Percentiles rank a stretch among this genome's conserved stretches.
Conservation (phyloP, 768 basidiomycete species). For the Lentinula detonsa region DNA sequence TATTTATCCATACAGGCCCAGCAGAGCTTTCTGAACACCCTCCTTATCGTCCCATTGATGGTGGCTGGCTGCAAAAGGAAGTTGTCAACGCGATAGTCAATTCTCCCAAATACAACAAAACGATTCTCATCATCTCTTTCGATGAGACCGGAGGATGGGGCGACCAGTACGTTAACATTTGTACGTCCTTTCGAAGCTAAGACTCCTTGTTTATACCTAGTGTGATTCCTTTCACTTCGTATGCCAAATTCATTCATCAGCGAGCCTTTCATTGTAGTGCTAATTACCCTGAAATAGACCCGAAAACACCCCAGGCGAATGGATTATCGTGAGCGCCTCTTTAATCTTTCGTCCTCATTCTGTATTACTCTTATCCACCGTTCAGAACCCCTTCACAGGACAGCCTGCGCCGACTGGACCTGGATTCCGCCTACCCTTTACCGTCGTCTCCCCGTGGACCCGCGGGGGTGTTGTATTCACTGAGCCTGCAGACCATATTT, state of each 20-base stretch:
- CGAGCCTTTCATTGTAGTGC: background rate
- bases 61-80: constrained; percentile 4
- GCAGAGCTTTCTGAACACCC: constrained; percentile 7
- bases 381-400: constrained; percentile 2
- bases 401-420: constrained; percentile 1
- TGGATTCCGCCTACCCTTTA: constrained; percentile 3
- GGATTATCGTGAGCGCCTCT: background rate
- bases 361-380: background rate
- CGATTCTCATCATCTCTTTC: constrained; percentile 3
- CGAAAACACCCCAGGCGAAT: background rate
- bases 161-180: background rate
- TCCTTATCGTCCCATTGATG: constrained; percentile 5
- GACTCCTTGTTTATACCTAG: background rate
- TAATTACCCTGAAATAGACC: background rate
- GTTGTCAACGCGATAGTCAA: constrained; percentile 2
- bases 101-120: constrained; percentile 8
- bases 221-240: constrained; percentile 3
- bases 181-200: background rate
- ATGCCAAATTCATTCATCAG: background rate
- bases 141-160: constrained; percentile 6
- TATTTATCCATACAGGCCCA: background rate
- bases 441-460: constrained; percentile 6
- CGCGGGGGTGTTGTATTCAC: constrained; percentile 4
- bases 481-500: constrained; percentile 3
- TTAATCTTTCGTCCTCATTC: background rate